Conservation (phyloP, 2,329 filamentous ascomycete species). For the Saccharata proteae region DNA sequence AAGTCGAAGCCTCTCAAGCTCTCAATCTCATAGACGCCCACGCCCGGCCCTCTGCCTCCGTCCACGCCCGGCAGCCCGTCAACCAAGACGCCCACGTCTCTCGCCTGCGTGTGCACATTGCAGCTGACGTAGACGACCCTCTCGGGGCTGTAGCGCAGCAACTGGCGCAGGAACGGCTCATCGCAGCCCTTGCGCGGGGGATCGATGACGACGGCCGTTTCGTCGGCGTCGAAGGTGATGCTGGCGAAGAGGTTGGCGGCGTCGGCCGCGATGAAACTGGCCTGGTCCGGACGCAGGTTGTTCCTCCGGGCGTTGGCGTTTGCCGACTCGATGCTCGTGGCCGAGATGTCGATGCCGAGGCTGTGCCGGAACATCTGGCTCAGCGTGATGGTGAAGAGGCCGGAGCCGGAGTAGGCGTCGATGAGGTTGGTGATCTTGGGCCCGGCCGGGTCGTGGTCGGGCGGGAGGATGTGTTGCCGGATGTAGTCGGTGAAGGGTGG, state of each 20-base stretch:
- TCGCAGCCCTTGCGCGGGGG: conserved; percentile 96
- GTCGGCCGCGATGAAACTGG: conserved; percentile 80
- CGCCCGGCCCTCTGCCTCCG: conserved; percentile 22
- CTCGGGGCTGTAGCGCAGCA: conserved; percentile 64
- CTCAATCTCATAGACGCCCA: conserved; percentile 65
- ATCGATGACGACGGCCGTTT: conserved; percentile 90
- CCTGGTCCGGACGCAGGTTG: conserved; percentile 52
- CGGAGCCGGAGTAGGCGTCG: conserved; percentile 94
- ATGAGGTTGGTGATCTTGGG: conserved; percentile 66
- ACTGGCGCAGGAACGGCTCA: conserved; percentile 66
- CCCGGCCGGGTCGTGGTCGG: conserved; percentile 10
- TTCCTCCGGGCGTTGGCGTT: conserved; percentile 69
- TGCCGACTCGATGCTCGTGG: conserved; percentile 66
- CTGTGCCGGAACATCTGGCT: conserved; percentile 67
- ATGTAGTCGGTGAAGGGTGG: conserved; percentile 78
- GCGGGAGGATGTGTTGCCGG: conserved; percentile 60
- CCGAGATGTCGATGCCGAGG: conserved; percentile 82
- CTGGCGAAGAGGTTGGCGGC: conserved; percentile 70
- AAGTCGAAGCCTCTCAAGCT: conserved; percentile 90
- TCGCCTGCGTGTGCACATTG: conserved; percentile 93
- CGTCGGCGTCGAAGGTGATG: conserved; percentile 59
- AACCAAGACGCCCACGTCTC: conserved; percentile 82
- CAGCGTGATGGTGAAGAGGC: conserved; percentile 92
- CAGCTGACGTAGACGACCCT: conserved; percentile 91
- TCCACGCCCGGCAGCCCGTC: conserved; percentile 44